Base-by-base conservation (phyloP, 805 yeast species). In the Candida vartiovaarae region DNA sequence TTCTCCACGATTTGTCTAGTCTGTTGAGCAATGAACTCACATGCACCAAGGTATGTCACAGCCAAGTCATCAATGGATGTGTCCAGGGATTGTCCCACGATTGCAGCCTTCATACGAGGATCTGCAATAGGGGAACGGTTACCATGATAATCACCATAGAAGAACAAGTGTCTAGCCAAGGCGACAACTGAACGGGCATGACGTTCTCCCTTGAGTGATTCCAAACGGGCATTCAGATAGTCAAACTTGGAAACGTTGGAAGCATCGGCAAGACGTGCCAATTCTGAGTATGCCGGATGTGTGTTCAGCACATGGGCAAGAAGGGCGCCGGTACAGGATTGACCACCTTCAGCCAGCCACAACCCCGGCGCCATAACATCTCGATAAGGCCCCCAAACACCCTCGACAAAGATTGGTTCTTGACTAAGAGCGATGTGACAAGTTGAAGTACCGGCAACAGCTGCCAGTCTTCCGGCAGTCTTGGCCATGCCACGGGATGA, bases 341-440 rank as follows among this genome's bases (percentile, higher is more conserved):
- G 99, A n/a, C 99, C 99, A 60, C 99, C 99, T 66, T 93, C 99
- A 10, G 98, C 96, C 51, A 90, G 72, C 98, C 98, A 93, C 57
- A 72, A 82, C 5, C 81, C 88, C 28, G 84, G 83, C n/a, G 95
- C 84, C 70, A 91, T 74, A 5, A 87, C 95, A 63, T 90, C 96
- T 57, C 89, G 75, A 66, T 93, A 93, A 3, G 99, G 99, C 10
- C 99, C 99, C 99, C 99, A 93, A 31, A 93, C 96, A 47, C 99
- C 99, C 36, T 87, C 79, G 8, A 91, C 98, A 61, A 91, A 90
- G 36, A 88, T 78, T 0, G 96, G 84, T 29, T 86, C 82, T 48
- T 77, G 74, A 28, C 95, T 83, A 74, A 91, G 74, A 45, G 87
- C 89, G 54, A 93, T 81, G 64, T 93, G 98, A 61, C 99, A 93